phyloP scores from a whole-genome alignment of 257 asterid species.

The Solanum tarijense region DNA sequence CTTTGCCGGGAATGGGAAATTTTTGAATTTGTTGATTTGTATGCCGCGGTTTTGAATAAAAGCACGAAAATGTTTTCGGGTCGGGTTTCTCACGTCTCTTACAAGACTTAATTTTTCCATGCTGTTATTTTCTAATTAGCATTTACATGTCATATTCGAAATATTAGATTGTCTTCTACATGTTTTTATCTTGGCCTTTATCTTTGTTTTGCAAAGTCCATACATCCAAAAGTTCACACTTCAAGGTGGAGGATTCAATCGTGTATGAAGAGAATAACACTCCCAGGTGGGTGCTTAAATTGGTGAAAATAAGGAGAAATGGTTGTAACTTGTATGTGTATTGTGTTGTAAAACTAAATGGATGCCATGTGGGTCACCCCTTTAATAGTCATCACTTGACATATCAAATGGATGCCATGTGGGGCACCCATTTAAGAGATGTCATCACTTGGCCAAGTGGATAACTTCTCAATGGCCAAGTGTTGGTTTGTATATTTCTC shows the following conservation, averaged over 20 bases:
- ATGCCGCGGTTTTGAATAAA: background rate
- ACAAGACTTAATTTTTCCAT: background rate
- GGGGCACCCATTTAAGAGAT: too few relatives aligned
- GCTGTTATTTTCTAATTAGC: background rate
- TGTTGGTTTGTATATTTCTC: too few relatives aligned
- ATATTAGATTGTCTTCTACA: background rate
- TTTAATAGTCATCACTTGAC: too few relatives aligned
- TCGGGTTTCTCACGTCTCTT: background rate
- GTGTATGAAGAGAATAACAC: background rate
- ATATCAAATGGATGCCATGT: too few relatives aligned
- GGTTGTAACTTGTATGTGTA: too few relatives aligned
- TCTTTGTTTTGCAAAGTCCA: background rate
- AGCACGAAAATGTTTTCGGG: background rate
- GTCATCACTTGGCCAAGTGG: too few relatives aligned
- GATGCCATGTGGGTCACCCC: too few relatives aligned
- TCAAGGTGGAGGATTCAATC: background rate
- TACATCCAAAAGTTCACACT: background rate
- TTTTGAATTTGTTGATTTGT: constrained; percentile 18
- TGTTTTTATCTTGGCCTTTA: too few relatives aligned
- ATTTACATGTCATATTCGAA: background rate
- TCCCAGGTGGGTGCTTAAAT: background rate
- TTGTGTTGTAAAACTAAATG: too few relatives aligned
- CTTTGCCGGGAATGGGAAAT: constrained; percentile 40
- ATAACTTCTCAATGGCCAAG: too few relatives aligned
- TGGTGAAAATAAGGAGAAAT: too few relatives aligned